A percentile compares a stretch with the other conserved stretches of the same genome.
These are phyloP conservation scores for Cicer yamashitae DNA, from an alignment of 306 rosid species.

Conservation along the genomic window DNA sequence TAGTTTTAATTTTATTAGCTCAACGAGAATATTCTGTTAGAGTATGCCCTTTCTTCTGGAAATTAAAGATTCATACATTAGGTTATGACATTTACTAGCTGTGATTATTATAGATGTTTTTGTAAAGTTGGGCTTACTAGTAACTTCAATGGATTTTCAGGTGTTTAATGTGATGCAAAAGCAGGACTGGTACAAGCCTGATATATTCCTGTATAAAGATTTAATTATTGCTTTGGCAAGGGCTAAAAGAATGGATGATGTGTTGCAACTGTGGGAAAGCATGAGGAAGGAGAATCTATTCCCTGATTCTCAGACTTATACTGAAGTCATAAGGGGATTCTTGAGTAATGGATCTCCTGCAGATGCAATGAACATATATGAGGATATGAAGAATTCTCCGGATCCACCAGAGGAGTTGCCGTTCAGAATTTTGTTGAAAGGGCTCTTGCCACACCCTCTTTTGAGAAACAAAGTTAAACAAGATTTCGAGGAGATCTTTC, in stretches of 20 bases:
- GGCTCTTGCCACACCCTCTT: slow-evolving; percentile 91
- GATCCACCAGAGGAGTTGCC: slow-evolving; percentile 96
- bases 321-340: slow-evolving; percentile 93
- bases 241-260: slow-evolving; percentile 79
- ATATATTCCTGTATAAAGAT: slow-evolving; percentile 78
- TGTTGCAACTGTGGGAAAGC: slow-evolving; percentile 78
- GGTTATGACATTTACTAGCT: slow-evolving; percentile 18
- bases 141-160: slow-evolving; percentile 54
- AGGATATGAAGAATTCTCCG: slow-evolving; percentile 95
- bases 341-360: slow-evolving; percentile 84
- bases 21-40: neutral
- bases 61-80: slow-evolving; percentile 5
- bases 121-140: slow-evolving; percentile 41
- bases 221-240: slow-evolving; percentile 77
- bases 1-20: neutral
- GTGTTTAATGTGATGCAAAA: slow-evolving; percentile 71
- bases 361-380: slow-evolving; percentile 90
- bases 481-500: slow-evolving; percentile 95
- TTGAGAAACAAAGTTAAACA: slow-evolving; percentile 92
- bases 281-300: slow-evolving; percentile 71
- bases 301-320: slow-evolving; percentile 85
- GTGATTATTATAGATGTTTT: slow-evolving; percentile 10
- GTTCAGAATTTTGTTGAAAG: slow-evolving; percentile 89
- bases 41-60: neutral
- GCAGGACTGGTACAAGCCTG: slow-evolving; percentile 92